Base-by-base conservation (phyloP, 2,329 filamentous ascomycete genomes). In the Colletotrichum lentis region DNA sequence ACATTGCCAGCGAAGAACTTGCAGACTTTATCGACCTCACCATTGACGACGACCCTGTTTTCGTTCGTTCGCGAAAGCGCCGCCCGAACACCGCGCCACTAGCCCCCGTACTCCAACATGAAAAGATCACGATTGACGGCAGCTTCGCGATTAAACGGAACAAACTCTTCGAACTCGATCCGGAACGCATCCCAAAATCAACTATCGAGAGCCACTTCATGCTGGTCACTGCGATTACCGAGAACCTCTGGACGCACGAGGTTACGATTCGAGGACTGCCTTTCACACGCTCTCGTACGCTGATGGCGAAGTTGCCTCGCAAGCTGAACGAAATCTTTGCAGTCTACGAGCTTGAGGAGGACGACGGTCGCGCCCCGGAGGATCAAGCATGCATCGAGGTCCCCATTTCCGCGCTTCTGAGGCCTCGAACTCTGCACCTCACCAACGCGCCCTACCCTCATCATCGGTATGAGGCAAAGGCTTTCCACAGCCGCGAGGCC, bases 381-480 rank as follows among this genome's bases (percentile, higher is more conserved):
- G 66, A 76, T 0, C 82, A 86, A 22, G 74, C 79, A 0, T 65
- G 81, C 0, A 71, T 84, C 0, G 83, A 87, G 2, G 73, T 89
- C 0, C 50, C 75, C 0, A 63, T 83, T 0, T 57, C 71, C 0
- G 67, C 78, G 0, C 77, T 89, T 0, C 72, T 79, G 2, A 69
- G 75, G 1, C 76, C 81, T 7, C 77, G 86, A 0, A 74, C 73
- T 0, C 75, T 91, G 0, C 73, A 81, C 0, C 76, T 84, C 2
- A 92, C 89, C 0, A 93, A 92, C 66, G 74, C 80, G 0, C 71
- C 75, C 0, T 88, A 82, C 50, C 84, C 84, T 0, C 64, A 74
- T 0, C 77, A 79, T 55, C 73, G 77, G 0, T 77, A 76, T 8
- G 61, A 75, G 0, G 24, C 54, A 0, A 35, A 58, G 0, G 57